Evolutionary conservation across 2,329 filamentous ascomycete genomes (phyloP).

Genomic region (Fusarium sp.): DNA sequence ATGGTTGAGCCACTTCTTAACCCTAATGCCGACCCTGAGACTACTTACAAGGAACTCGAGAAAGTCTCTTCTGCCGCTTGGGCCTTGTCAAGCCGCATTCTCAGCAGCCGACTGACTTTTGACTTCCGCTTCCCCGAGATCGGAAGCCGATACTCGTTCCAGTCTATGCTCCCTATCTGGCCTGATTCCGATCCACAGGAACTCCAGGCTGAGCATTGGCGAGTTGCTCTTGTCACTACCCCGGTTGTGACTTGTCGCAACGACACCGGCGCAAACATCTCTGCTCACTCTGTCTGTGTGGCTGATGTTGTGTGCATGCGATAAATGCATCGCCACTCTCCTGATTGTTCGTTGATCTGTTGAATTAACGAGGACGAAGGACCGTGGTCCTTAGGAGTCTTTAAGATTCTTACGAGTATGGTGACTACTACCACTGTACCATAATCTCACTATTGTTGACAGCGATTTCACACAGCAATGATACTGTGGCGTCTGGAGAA

Average conservation of each 20-base stretch:
- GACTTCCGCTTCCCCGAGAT: constrained; percentile 66
- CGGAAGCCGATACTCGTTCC: constrained; percentile 62
- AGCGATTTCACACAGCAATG: background rate
- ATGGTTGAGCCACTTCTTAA: constrained; percentile 59
- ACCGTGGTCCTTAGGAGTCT: background rate
- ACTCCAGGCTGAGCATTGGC: constrained; percentile 64
- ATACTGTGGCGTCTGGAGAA: constrained; percentile 2
- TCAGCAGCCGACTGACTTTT: constrained; percentile 60
- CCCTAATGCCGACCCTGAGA: constrained; percentile 49
- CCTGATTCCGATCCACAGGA: constrained; percentile 56
- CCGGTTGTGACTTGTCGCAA: constrained; percentile 68
- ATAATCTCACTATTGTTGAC: constrained; percentile 22
- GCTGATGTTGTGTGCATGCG: constrained; percentile 65
- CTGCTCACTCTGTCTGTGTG: constrained; percentile 60
- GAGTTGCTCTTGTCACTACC: constrained; percentile 67
- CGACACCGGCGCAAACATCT: constrained; percentile 61
- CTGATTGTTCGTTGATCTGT: constrained; percentile 8
- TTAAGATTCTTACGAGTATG: constrained; percentile 16
- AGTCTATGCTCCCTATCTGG: constrained; percentile 64
- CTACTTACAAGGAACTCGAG: constrained; percentile 60
- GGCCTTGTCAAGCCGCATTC: constrained; percentile 62
- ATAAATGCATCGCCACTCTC: constrained; percentile 39
- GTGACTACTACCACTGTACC: constrained; percentile 16
- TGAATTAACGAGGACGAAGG: constrained; percentile 1
- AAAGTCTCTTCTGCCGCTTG: constrained; percentile 58